Evolutionary conservation across 2,329 filamentous ascomycete genomes (phyloP).

Genomic region (Cucurbitaria berberidis): DNA sequence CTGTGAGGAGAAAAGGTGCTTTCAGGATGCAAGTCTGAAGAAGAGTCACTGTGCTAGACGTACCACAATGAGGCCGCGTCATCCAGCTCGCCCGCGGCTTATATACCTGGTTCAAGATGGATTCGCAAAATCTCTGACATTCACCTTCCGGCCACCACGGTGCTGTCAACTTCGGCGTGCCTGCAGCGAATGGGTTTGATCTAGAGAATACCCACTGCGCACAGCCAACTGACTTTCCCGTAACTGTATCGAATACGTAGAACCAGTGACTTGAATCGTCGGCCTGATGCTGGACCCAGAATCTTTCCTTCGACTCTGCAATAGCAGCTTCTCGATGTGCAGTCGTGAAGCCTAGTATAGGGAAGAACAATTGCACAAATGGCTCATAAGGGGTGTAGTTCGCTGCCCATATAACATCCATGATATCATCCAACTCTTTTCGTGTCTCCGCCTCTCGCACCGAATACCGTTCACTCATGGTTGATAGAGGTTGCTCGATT

Average conservation of each 20-base stretch:
- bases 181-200: conserved; percentile 40
- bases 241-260: conserved; percentile 35
- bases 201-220: conserved; percentile 41
- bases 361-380: conserved; percentile 44
- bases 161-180: conserved; percentile 31
- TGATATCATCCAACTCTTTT: conserved; percentile 38
- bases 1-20: too few species aligned
- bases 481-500: conserved; percentile 15
- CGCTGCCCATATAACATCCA: conserved; percentile 44
- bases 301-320: conserved; percentile 37
- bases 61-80: conserved; percentile 43
- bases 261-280: conserved; percentile 43
- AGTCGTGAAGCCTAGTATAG: conserved; percentile 36
- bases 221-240: conserved; percentile 32
- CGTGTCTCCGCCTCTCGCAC: conserved; percentile 34
- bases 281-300: conserved; percentile 36
- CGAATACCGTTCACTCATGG: conserved; percentile 30
- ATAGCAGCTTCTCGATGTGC: conserved; percentile 35
- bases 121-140: conserved; percentile 41
- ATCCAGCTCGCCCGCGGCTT: conserved; percentile 40
- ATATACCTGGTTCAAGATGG: conserved; percentile 43
- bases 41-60: conserved; percentile 17
- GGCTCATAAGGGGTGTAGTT: conserved; percentile 46
- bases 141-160: conserved; percentile 47
- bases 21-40: not conserved